Base-by-base conservation (phyloP, 192 early-diverging fungal species). In the Martensiomyces pterosporus region DNA sequence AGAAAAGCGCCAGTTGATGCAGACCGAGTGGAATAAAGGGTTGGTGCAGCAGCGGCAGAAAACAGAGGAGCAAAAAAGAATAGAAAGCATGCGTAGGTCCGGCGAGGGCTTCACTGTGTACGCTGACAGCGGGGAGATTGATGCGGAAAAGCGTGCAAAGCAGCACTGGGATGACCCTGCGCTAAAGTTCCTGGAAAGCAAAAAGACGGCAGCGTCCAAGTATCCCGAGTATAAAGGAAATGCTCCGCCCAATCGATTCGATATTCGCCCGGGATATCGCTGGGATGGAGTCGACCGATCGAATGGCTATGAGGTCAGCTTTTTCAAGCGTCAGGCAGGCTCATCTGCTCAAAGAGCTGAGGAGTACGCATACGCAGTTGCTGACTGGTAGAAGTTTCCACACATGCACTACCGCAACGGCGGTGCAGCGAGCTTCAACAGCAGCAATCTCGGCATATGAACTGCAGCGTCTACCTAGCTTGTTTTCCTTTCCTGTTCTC, bases 221-320 rank as follows among this genome's bases (percentile, higher is more conserved):
- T 64, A 59, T 10, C 78, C 78, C 0, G 49, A 44, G 34, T 82
- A 81, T 50, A 36, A 70, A 41, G 80, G 83, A 0, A 60, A 80
- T 29, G 71, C 76, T n/a, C 70, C 75, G 39, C 75, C 82, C 4
- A 89, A 89, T 49, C 61, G 85, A 2, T 88, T 80, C 55, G 75
- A 75, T 12, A 88, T 89, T 23, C 59, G 53, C n/a, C 85, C 87
- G 1, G 87, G 87, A 9, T 85, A 86, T 53, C 56, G 85, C 19
- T 89, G 87, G 87, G 87, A 89, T 52, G 87, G 87, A 10, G 83
- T 89, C 3, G 85, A 89, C 49, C 50, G 87, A n/a, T 81, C 80
- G 5, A 89, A 87, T 55, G 87, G 87, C 14, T 89, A 84, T 49
- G 86, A 88, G 57, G 47, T 46, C 3, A 67, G 80, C 21, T 41